phyloP scores from a whole-genome alignment of 257 asterid genomes.

The Ilex aquifolium region DNA sequence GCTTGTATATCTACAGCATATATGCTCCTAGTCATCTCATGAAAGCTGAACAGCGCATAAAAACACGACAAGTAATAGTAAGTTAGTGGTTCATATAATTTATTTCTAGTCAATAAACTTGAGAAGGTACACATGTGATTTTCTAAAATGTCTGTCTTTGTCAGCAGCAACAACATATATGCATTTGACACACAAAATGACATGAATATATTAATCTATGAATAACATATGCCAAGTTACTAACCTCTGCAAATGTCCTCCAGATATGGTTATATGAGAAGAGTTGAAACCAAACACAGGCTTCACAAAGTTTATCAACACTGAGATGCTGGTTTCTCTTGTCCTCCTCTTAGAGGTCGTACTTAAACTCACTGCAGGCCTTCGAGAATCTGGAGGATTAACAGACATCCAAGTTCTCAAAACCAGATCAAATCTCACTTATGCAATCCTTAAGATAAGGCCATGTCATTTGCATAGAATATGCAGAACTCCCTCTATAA shows the following conservation, averaged over 20 bases:
- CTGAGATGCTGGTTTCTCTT: slow-evolving; percentile 43
- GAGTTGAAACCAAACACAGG: slow-evolving; percentile 85
- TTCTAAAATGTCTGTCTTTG: too few species aligned
- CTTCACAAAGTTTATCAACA: slow-evolving; percentile 62
- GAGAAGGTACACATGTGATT: too few species aligned
- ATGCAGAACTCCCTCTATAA: too few species aligned
- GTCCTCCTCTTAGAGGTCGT: slow-evolving; percentile 59
- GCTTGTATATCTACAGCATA: slow-evolving; percentile 47
- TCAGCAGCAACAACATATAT: too few species aligned
- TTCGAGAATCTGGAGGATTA: slow-evolving; percentile 51
- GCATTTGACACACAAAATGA: too few species aligned
- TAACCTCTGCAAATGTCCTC: slow-evolving; percentile 73
- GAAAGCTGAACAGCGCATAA: slow-evolving; percentile 47
- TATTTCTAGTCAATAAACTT: too few species aligned
- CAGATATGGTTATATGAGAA: slow-evolving; percentile 51
- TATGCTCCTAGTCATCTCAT: slow-evolving; percentile 48
- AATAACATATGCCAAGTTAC: slow-evolving; percentile 1
- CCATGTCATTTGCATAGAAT: background rate
- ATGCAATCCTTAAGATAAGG: too few species aligned
- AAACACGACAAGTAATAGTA: background rate
- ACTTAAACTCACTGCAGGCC: slow-evolving; percentile 76
- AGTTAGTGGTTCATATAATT: background rate
- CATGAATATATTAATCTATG: too few species aligned
- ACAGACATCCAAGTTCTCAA: slow-evolving; percentile 1
- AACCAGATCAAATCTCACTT: background rate